Conservation (phyloP, 1,284 basidiomycete species). For the Earliella scabrosa region DNA sequence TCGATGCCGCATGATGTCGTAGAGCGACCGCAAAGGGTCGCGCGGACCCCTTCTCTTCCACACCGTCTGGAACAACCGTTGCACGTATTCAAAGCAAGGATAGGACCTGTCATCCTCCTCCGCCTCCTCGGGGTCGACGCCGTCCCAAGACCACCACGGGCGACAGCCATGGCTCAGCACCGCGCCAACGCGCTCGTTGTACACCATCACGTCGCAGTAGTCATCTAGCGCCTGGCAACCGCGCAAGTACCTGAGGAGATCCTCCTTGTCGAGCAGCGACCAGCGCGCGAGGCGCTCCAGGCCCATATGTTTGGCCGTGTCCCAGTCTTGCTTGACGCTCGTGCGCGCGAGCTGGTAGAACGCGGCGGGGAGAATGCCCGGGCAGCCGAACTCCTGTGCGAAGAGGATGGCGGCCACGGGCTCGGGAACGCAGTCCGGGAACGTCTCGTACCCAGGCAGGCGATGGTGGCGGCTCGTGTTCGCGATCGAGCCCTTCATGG, state of each 20-base stretch:
- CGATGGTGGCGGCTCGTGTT: too few species aligned
- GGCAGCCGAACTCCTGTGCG: slow-evolving; percentile 35
- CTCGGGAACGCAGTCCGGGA: slow-evolving; percentile 18
- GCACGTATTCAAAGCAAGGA: too few species aligned
- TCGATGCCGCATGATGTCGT: too few species aligned
- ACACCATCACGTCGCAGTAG: too few species aligned
- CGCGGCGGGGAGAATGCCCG: slow-evolving; percentile 57
- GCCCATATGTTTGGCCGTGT: background rate
- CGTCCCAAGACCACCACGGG: too few species aligned
- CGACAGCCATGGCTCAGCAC: too few species aligned
- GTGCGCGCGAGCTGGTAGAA: slow-evolving; percentile 52
- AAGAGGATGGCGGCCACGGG: slow-evolving; percentile 36
- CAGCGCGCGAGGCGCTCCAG: background rate
- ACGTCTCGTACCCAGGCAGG: background rate
- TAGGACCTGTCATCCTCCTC: too few species aligned
- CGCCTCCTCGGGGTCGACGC: too few species aligned
- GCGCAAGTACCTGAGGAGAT: background rate
- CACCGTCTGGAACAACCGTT: too few species aligned
- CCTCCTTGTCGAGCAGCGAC: background rate
- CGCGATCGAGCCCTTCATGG: background rate
- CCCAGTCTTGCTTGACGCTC: background rate
- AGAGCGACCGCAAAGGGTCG: too few species aligned
- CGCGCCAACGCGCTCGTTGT: too few species aligned
- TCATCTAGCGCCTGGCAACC: background rate
- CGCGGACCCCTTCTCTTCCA: too few species aligned